A percentile compares a stretch with the other conserved stretches of the same genome.
phyloP scores from a whole-genome alignment of 345 rosid genomes.

The Rhodomyrtus tomentosa region DNA sequence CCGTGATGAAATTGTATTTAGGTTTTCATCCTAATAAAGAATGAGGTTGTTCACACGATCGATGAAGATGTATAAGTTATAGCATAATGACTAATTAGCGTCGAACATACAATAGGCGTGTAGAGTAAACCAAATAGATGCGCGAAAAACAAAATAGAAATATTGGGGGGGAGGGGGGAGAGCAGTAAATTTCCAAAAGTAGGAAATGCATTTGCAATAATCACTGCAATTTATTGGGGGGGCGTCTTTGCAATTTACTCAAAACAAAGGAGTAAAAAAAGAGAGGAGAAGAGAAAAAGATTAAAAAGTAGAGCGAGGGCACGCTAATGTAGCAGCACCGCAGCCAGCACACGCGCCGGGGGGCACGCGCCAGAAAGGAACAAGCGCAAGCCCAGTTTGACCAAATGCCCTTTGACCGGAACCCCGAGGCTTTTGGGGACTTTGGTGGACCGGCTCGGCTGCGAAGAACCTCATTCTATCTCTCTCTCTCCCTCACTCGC shows the following conservation, averaged over 20 bases:
- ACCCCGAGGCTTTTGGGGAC: neutral
- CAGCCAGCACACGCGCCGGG: neutral
- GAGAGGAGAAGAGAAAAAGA: accelerated
- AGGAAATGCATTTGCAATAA: neutral
- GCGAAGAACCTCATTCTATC: neutral
- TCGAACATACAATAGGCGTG: neutral
- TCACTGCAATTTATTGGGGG: neutral
- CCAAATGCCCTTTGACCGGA: neutral
- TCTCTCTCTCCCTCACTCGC: too few species aligned
- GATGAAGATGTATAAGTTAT: neutral
- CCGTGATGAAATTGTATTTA: neutral
- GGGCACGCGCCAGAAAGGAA: neutral
- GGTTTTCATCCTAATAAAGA: neutral
- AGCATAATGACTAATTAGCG: neutral
- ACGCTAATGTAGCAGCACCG: neutral
- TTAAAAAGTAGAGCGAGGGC: neutral
- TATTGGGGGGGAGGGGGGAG: neutral
- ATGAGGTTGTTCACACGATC: neutral
- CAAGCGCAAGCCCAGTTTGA: neutral
- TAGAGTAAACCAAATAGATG: neutral
- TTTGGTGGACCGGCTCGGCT: neutral
- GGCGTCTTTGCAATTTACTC: neutral
- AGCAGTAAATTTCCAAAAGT: neutral
- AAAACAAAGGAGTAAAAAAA: neutral
- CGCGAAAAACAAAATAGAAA: neutral